Base-by-base conservation (phyloP, 2,329 filamentous ascomycete genomes). In the Daldinia sp. region DNA sequence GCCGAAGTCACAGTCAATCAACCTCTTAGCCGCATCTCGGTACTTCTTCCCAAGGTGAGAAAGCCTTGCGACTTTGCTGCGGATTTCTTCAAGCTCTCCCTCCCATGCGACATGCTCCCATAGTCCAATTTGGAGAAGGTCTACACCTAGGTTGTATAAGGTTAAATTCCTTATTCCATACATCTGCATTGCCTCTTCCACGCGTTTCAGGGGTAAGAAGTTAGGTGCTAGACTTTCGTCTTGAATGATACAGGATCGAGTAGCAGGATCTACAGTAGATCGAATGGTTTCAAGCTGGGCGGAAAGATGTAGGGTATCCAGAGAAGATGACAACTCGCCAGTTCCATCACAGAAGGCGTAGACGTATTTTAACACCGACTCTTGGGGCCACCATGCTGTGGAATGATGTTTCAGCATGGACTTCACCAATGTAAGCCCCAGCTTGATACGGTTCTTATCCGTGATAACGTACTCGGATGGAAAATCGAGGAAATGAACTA, bases 101-200 rank as follows among this genome's bases (percentile, higher is more conserved):
- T 63, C 60, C 39, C 41, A 63, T 0, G 55, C 15, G 3, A 65
- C n/a, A 4, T 39, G 12, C 1, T 48, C 35, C 63, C 68, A 69
- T 18, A 60, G 42, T 4, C 65, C 68, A 15, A 72, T 71, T 51
- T 69, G 65, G 3, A 72, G 60, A 2, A 72, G 28, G 9, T 60
- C 68, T 2, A 71, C 68, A 0, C 70, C 70, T 3, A 70, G 30
- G 4, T 37, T 35, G 39, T 69, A 72, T 1, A 70, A 26, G 7
- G 58, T 64, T 50, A 63, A 6, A 48, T 71, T 71, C 2, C 72
- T 41, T 57, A 74, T 63, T 4, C 66, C 37, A 51, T 65, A 28
- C 37, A 67, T 54, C 30, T 69, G 39, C 65, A 65, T 62, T 30
- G 71, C 56, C 44, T 64, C 20, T 68, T 72, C 7, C 50, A 72